phyloP scores from a whole-genome alignment of 371 early-diverging fungal species.

The Mitosporidium daphniae region DNA sequence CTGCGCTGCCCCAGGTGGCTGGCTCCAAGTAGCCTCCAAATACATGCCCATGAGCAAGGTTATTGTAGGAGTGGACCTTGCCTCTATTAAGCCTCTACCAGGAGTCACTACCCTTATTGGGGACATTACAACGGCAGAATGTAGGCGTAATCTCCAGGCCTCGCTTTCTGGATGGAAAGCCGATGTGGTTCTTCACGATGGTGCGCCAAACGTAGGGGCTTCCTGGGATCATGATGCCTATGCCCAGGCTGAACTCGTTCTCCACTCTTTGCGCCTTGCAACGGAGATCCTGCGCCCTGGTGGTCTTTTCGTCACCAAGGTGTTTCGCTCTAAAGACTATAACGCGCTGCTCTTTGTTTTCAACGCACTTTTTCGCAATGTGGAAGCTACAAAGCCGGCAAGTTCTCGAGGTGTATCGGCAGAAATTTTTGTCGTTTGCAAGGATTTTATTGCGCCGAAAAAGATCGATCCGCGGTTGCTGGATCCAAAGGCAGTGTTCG shows the following conservation, averaged over 20 bases:
- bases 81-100: conserved; percentile 81
- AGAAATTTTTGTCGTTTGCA: conserved; percentile 97
- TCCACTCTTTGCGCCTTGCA: conserved; percentile 71
- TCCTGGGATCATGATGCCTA: conserved; percentile 94
- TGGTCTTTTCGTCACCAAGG: conserved; percentile 95
- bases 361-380: conserved; percentile 74
- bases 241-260: conserved; percentile 76
- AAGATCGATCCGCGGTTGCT: conserved; percentile 70
- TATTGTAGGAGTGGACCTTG: conserved; percentile 84
- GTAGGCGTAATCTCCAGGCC: conserved; percentile 34
- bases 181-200: conserved; percentile 97
- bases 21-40: conserved; percentile 82
- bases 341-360: conserved; percentile 87
- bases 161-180: conserved; percentile 88
- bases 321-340: conserved; percentile 96
- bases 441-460: conserved; percentile 56
- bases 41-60: conserved; percentile 69
- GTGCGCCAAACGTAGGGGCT: conserved; percentile 96
- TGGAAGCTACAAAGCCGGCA: conserved; percentile 97
- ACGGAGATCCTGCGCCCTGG: conserved; percentile 65
- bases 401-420: conserved; percentile 93
- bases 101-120: conserved; percentile 70
- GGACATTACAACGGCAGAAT: conserved; percentile 85
- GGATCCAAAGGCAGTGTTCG: conserved; percentile 71
- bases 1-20: conserved; percentile 98